Evolutionary conservation across 805 yeast genomes (phyloP).

Genomic region (Nakazawaea ernobii): DNA sequence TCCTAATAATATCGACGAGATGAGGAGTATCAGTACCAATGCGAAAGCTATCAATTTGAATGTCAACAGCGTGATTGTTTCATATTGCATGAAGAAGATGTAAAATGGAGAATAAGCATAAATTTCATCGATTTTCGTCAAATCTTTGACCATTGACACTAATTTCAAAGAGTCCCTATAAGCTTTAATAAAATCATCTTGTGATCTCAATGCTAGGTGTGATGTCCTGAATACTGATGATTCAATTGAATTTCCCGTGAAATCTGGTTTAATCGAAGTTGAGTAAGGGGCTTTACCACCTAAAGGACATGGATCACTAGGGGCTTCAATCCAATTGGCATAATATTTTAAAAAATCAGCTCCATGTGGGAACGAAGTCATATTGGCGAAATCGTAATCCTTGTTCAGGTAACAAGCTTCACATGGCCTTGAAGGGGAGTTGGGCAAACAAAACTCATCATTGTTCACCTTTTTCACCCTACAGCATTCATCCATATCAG

Average conservation of each 20-base stretch:
- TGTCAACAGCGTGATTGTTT: constrained; percentile 55
- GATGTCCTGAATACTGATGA: constrained; percentile 74
- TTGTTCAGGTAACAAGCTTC: constrained; percentile 62
- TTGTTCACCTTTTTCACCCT: constrained; percentile 49
- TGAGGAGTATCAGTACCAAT: constrained; percentile 37
- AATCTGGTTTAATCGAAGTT: constrained; percentile 42
- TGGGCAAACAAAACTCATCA: constrained; percentile 59
- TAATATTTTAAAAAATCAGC: constrained; percentile 64
- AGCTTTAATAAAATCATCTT: constrained; percentile 76
- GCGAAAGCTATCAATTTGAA: constrained; percentile 50
- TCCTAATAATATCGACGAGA: constrained; percentile 59
- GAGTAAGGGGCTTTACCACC: constrained; percentile 95
- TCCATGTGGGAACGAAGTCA: constrained; percentile 81
- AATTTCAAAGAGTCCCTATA: constrained; percentile 68
- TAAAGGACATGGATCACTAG: constrained; percentile 86
- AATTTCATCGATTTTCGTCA: constrained; percentile 37
- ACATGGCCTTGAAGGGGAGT: constrained; percentile 65
- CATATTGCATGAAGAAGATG: constrained; percentile 87
- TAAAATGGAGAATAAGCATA: constrained; percentile 94
- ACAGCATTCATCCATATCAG: constrained; percentile 83
- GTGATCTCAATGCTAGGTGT: constrained; percentile 76
- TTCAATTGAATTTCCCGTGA: constrained; percentile 30
- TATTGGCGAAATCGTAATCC: constrained; percentile 58
- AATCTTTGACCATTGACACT: constrained; percentile 44
- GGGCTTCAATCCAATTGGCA: constrained; percentile 73